These are phyloP conservation scores for Puccinellia tenuiflora DNA, from an alignment of 176 grass and related monocot species.

Conservation along the genomic window DNA sequence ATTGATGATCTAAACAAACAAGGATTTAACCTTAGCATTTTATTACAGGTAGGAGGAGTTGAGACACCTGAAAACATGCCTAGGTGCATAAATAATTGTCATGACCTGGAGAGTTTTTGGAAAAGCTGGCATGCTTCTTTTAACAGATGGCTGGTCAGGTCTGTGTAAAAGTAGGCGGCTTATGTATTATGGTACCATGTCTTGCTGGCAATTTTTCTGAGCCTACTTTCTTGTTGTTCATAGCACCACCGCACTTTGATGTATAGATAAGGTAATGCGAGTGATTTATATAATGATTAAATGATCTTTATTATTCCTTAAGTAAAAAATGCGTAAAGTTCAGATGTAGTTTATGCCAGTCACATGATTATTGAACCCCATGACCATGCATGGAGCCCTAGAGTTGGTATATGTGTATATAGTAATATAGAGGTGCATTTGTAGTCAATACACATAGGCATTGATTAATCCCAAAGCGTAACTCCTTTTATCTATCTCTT, in stretches of 20 bases:
- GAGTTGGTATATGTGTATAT: neutral
- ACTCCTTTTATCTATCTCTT: conserved; percentile 16
- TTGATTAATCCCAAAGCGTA: neutral
- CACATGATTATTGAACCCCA: neutral
- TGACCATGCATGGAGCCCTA: conserved; percentile 14
- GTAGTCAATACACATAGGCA: neutral
- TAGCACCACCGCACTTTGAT: neutral
- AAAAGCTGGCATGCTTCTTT: conserved; percentile 98
- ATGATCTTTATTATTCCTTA: neutral
- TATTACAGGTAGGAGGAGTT: conserved; percentile 68
- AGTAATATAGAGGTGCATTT: neutral
- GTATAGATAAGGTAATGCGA: neutral
- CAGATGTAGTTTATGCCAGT: neutral
- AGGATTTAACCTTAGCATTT: conserved; percentile 11
- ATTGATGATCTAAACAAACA: neutral
- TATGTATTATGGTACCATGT: conserved; percentile 16
- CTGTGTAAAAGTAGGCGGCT: conserved; percentile 2
- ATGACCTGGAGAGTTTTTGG: conserved; percentile 95
- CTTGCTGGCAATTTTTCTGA: neutral
- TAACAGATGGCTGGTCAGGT: conserved; percentile 99
- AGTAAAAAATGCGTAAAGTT: neutral
- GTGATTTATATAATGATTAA: neutral
- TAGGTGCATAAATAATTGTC: conserved; percentile 90
- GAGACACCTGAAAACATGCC: conserved; percentile 97
- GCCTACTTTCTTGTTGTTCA: neutral